Evolutionary conservation across 768 basidiomycete species (phyloP).

Genomic region (Strobilomyces confusus): DNA sequence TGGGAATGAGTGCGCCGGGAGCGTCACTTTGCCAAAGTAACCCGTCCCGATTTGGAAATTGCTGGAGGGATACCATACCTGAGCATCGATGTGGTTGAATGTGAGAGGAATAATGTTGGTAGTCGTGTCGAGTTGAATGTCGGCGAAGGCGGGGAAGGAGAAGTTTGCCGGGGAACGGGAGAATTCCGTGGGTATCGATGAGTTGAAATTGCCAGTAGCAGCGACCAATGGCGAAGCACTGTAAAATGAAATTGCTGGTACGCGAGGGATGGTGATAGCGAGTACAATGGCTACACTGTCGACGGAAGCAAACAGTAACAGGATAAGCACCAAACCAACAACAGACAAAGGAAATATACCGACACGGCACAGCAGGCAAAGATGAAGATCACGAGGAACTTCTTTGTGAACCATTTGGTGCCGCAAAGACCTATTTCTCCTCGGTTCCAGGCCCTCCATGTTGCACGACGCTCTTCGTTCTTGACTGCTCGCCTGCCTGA

Average conservation of each 20-base stretch:
- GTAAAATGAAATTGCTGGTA: constrained; percentile 68
- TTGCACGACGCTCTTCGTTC: constrained; percentile 46
- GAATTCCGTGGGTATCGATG: constrained; percentile 59
- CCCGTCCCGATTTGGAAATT: constrained; percentile 64
- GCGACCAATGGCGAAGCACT: constrained; percentile 48
- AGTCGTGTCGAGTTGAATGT: constrained; percentile 72
- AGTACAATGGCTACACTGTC: constrained; percentile 63
- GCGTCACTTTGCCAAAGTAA: constrained; percentile 49
- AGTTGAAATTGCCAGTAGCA: constrained; percentile 57
- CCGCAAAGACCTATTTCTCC: constrained; percentile 81
- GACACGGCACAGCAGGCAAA: constrained; percentile 58
- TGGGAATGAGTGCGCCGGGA: constrained; percentile 67
- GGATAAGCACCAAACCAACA: constrained; percentile 2
- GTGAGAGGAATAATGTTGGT: constrained; percentile 74
- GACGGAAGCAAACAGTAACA: not conserved
- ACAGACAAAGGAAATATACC: constrained; percentile 24
- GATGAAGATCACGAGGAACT: constrained; percentile 62
- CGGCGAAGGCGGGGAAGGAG: constrained; percentile 74
- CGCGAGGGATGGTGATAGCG: constrained; percentile 79
- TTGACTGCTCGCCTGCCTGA: constrained; percentile 62
- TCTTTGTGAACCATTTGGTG: constrained; percentile 65
- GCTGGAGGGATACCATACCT: constrained; percentile 68
- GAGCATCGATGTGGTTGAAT: constrained; percentile 62
- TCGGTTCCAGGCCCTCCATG: constrained; percentile 75
- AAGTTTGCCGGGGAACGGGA: constrained; percentile 83